phyloP scores from a whole-genome alignment of 768 basidiomycete genomes.

The Mycena alexandri region DNA sequence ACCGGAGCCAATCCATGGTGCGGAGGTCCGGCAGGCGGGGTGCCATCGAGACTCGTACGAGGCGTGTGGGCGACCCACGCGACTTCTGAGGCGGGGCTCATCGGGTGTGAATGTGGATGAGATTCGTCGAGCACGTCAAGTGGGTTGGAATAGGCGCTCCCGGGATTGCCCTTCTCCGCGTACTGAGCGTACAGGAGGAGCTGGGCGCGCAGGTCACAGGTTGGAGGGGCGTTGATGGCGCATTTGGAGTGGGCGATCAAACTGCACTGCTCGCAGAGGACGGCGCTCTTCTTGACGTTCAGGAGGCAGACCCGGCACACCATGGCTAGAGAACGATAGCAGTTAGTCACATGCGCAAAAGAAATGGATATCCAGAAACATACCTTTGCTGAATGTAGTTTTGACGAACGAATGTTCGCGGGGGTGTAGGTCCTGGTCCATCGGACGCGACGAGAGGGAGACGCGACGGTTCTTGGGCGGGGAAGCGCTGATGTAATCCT shows the following conservation, averaged over 20 bases:
- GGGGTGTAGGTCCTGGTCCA: slow-evolving; percentile 67
- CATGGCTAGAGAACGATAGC: slow-evolving; percentile 69
- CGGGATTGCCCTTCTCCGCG: slow-evolving; percentile 73
- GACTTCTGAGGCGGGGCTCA: slow-evolving; percentile 69
- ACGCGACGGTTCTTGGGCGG: slow-evolving; percentile 53
- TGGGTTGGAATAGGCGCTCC: slow-evolving; percentile 66
- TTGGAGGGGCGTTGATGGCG: slow-evolving; percentile 77
- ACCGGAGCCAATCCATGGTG: slow-evolving; percentile 40
- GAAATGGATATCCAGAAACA: slow-evolving; percentile 47
- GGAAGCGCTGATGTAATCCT: slow-evolving; percentile 52
- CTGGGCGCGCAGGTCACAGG: slow-evolving; percentile 86
- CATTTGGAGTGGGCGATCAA: slow-evolving; percentile 90
- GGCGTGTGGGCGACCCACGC: slow-evolving; percentile 62
- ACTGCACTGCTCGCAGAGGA: slow-evolving; percentile 90
- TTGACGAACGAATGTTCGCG: slow-evolving; percentile 89
- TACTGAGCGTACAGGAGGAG: slow-evolving; percentile 84
- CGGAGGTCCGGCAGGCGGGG: slow-evolving; percentile 43
- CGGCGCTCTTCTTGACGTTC: slow-evolving; percentile 86
- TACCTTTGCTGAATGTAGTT: slow-evolving; percentile 93
- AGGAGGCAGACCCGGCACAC: slow-evolving; percentile 86
- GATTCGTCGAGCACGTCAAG: slow-evolving; percentile 57
- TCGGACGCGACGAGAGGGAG: slow-evolving; percentile 56
- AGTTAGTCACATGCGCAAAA: slow-evolving; percentile 25
- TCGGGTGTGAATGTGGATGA: slow-evolving; percentile 47
- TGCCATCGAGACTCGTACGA: slow-evolving; percentile 62